A percentile compares a stretch with the other conserved stretches of the same genome.
Conservation (phyloP, 2,329 filamentous ascomycete species). For the Fusarium devonianum region DNA sequence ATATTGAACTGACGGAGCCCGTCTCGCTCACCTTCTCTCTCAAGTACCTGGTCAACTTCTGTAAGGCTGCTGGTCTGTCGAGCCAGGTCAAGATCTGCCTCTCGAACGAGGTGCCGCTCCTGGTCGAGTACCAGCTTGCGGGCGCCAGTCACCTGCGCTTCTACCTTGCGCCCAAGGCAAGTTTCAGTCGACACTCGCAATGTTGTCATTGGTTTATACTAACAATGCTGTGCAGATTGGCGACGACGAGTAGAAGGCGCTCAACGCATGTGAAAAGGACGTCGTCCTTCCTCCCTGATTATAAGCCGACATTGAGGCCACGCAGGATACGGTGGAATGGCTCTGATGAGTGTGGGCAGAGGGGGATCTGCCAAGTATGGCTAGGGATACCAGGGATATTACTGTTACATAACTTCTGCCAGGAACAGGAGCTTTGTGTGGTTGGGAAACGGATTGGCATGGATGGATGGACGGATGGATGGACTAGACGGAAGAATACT, state of each 20-base stretch:
- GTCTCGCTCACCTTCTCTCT: slow-evolving; percentile 96
- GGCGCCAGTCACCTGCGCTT: slow-evolving; percentile 92
- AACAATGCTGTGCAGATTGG: slow-evolving; percentile 45
- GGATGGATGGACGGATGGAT: too few species aligned
- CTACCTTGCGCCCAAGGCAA: slow-evolving; percentile 97
- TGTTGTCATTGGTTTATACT: slow-evolving; percentile 11
- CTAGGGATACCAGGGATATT: slow-evolving; percentile 28
- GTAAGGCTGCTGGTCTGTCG: slow-evolving; percentile 91
- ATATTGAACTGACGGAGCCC: slow-evolving; percentile 90
- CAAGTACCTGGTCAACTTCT: slow-evolving; percentile 99
- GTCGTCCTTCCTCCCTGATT: slow-evolving; percentile 26
- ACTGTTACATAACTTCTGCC: slow-evolving; percentile 11
- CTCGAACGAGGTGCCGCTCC: slow-evolving; percentile 92
- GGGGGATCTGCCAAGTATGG: slow-evolving; percentile 23
- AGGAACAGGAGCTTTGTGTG: slow-evolving; percentile 6
- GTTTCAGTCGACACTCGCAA: slow-evolving; percentile 34
- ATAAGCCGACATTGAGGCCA: slow-evolving; percentile 28
- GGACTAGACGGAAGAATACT: slow-evolving; percentile 11
- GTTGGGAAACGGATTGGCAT: slow-evolving; percentile 1
- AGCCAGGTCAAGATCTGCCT: slow-evolving; percentile 87
- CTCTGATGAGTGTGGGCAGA: slow-evolving; percentile 17
- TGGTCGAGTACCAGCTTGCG: slow-evolving; percentile 87
- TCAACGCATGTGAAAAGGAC: slow-evolving; percentile 17
- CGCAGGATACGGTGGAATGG: slow-evolving; percentile 20
- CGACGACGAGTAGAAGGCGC: slow-evolving; percentile 47